Evolutionary conservation across 805 yeast genomes (phyloP), one percentile per base, ranked within the genome.

Genomic region (Lachancea thermotolerans): DNA sequence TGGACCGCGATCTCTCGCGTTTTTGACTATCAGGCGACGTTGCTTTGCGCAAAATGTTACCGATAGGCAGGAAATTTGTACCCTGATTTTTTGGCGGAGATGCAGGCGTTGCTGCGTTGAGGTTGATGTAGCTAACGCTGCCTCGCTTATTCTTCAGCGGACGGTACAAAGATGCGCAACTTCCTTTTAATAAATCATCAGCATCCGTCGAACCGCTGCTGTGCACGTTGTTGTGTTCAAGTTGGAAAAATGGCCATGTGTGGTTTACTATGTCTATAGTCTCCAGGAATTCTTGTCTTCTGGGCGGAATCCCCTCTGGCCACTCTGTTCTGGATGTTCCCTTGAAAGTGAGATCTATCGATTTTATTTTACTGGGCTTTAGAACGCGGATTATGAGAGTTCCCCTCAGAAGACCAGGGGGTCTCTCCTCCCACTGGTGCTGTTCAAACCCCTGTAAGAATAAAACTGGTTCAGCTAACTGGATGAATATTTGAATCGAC

Each of bases 291-390:
- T 80, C 84, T 14, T 71, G 70, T 52, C 81, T 80, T 59, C 84
- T 86, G 0, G 97, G 96, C 0, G 98, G 98, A 15, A 91, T 90
- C 2, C 99, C 99, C 58, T 93, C 97, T 2, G 97, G 97, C 96
- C 97, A 90, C 49, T 90, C 96, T 0, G 96, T 90, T 52, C 85
- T 73, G 32, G 85, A 76, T 1, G 63, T 59, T 1, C 96, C 97
- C 42, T 73, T 72, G 54, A 90, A 79, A 1, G 72, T 68, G 39
- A 90, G 68, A 4, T 68, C 60, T 10, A 90, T 77, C 15, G 75
- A 60, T 62, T 84, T 86, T 49, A 90, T 68, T 59, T 81, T 85
- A 27, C 82, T 72, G 0, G 91, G 82, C 56, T 87, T 88, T 38
- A 79, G 55, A 5, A 90, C 75, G 40, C 90, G 71, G 2, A 90